Evolutionary conservation across 2,329 filamentous ascomycete species (phyloP).

Genomic region (Aschersonia sp.): DNA sequence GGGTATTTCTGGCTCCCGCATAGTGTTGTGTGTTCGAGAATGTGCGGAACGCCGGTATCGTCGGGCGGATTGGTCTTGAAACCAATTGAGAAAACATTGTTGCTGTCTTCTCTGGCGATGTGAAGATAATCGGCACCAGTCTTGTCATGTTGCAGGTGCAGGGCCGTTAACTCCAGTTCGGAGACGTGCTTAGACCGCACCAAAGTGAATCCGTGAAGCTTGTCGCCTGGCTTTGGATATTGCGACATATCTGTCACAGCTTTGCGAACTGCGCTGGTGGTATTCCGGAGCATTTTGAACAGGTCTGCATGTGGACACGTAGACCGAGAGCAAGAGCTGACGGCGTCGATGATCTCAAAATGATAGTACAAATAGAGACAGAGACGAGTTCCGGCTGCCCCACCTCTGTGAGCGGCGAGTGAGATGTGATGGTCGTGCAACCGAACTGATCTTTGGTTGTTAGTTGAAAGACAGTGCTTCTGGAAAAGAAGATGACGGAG

Average conservation of each 20-base stretch:
- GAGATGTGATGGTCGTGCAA: no score
- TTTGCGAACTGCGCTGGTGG: conserved; percentile 35
- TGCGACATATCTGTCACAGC: conserved; percentile 64
- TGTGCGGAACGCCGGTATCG: conserved; percentile 91
- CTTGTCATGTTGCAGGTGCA: conserved; percentile 86
- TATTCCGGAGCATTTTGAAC: conserved; percentile 35
- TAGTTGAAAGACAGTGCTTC: no score
- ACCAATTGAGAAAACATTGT: conserved; percentile 98
- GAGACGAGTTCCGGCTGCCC: no score
- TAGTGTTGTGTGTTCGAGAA: conserved; percentile 91
- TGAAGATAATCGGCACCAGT: conserved; percentile 94
- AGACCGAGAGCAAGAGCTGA: no score
- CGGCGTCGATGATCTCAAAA: background rate
- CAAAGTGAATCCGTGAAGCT: conserved; percentile 87
- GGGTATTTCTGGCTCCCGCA: conserved; percentile 93
- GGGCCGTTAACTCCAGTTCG: conserved; percentile 81
- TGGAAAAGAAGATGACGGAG: no score
- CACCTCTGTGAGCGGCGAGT: no score
- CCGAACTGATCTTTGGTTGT: no score
- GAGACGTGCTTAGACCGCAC: conserved; percentile 82
- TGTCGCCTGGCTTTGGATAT: conserved; percentile 67
- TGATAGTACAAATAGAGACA: no score
- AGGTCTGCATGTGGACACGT: no score
- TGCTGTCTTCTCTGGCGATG: conserved; percentile 86
- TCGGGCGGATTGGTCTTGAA: conserved; percentile 99